A percentile compares a stretch with the other conserved stretches of the same genome.
These are phyloP conservation scores for Narthecium ossifragum DNA, from an alignment of 106 monocot species.

Conservation along the genomic window DNA sequence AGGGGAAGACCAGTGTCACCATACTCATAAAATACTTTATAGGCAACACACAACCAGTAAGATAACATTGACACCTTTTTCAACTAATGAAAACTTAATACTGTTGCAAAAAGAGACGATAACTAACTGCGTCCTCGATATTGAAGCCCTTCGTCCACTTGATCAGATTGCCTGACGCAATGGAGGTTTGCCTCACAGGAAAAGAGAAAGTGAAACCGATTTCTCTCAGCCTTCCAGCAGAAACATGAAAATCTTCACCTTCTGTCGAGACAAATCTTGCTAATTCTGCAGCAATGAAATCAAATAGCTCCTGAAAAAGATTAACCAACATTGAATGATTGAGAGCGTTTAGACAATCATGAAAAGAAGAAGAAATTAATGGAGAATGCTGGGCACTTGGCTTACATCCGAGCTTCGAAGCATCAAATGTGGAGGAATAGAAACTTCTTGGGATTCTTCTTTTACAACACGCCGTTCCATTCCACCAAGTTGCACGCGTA, in stretches of 20 bases:
- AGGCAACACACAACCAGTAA: too few relatives aligned
- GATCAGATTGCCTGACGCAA: slow-evolving; percentile 82
- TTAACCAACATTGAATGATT: too few relatives aligned
- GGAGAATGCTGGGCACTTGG: background rate
- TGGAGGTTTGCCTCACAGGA: slow-evolving; percentile 84
- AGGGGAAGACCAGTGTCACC: too few relatives aligned
- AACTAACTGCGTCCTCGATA: slow-evolving; percentile 67
- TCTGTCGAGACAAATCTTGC: slow-evolving; percentile 75
- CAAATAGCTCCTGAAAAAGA: slow-evolving; percentile 88
- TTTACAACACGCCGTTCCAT: slow-evolving; percentile 54
- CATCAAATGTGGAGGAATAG: slow-evolving; percentile 83
- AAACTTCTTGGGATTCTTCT: slow-evolving; percentile 58
- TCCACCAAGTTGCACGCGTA: slow-evolving; percentile 79
- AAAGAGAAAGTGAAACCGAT: slow-evolving; percentile 99
- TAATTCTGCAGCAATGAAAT: slow-evolving; percentile 74
- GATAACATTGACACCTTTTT: too few relatives aligned
- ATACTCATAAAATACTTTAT: too few relatives aligned
- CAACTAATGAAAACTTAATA: too few relatives aligned
- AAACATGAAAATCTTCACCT: slow-evolving; percentile 50
- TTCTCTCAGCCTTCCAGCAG: slow-evolving; percentile 70
- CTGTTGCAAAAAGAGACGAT: background rate
- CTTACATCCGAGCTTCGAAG: slow-evolving; percentile 60
- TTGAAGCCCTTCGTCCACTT: slow-evolving; percentile 97
- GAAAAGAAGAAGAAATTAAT: slow-evolving; percentile 4
- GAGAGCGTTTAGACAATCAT: background rate